Evolutionary conservation across 2,329 filamentous ascomycete species (phyloP).

Genomic region (Stemphylium beticola): DNA sequence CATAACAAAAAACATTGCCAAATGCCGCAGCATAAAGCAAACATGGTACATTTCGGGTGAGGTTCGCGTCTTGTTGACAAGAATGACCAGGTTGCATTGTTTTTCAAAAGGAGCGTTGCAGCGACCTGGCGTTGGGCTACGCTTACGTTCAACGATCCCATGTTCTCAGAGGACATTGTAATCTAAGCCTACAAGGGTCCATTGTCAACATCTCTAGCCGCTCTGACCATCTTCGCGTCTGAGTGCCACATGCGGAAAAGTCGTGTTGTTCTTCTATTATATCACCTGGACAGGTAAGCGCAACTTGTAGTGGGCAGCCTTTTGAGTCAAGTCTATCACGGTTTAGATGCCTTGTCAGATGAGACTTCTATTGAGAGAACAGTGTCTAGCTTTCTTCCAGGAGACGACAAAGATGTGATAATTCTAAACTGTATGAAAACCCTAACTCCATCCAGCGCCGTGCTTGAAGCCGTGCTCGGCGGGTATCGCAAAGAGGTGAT

Average conservation of each 20-base stretch:
- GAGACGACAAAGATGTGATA: not conserved
- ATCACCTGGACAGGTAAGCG: not conserved
- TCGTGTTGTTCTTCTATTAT: not conserved
- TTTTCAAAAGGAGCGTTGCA: not conserved
- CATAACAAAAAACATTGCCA: too few relatives aligned
- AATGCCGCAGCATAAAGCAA: too few relatives aligned
- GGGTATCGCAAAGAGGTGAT: slow-evolving; percentile 30
- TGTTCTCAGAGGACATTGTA: not conserved
- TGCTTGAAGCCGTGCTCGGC: slow-evolving; percentile 26
- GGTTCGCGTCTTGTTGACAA: too few relatives aligned
- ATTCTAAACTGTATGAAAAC: not conserved
- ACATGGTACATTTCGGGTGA: too few relatives aligned
- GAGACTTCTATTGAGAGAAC: not conserved
- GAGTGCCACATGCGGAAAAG: not conserved
- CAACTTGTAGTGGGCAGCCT: too few relatives aligned
- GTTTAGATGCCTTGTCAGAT: not conserved
- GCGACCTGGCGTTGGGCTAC: not conserved
- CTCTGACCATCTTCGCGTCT: not conserved
- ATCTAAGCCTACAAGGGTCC: not conserved
- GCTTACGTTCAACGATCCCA: not conserved
- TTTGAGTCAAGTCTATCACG: too few relatives aligned
- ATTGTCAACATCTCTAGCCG: not conserved
- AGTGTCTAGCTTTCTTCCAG: not conserved
- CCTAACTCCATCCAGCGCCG: slow-evolving; percentile 18
- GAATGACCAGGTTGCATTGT: too few relatives aligned